Evolutionary conservation across 768 basidiomycete species (phyloP), one percentile per base, ranked within the genome.

Genomic region (Chlorophyllum brunneum): DNA sequence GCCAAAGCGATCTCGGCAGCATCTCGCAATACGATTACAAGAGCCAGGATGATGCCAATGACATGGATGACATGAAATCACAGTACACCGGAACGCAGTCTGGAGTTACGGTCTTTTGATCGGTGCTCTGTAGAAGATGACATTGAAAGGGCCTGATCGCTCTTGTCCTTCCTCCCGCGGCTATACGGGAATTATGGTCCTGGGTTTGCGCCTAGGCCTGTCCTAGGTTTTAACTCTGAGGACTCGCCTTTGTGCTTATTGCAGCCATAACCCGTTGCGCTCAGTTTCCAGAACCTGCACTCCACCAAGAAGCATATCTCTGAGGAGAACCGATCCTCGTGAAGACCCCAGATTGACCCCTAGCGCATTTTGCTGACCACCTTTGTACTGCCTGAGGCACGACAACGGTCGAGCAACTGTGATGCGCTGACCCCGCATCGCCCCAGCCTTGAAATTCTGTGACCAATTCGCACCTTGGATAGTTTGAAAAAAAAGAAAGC

Each of bases 1-100:
- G 88, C 9, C 74, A 81, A 27, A 87, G 85, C 50, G 91, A 92
- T 60, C 69, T 88, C 62, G 91, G 88, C 38, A 89, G 88, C 64
- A 63, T 90, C 56, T 87, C 86, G 34, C 82, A 80, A 62, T 81
- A 92, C 62, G 80, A 81, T 58, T 93, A 93, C 70, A 93, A 93
- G 81, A 91, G 89, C 61, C 92, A 92, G 66, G 92, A 92, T 63
- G 91, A 88, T 54, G 76, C 78, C 38, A 77, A 73, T 26, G 91
- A 92, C 63, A 65, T 83, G 63, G 91, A 93, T 64, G 91, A 94
- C 65, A 82, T 92, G 78, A 89, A 92, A 72, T 86, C 84, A 51
- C 91, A 94, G 68, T 93, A 93, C 65, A 74, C 88, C 6, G 88
- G 86, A 23, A 92, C 89, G 13, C 91, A 92, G 64, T 81, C 83